Evolutionary conservation across 1,284 basidiomycete genomes (phyloP).

Genomic region (Ganoderma lucidum): DNA sequence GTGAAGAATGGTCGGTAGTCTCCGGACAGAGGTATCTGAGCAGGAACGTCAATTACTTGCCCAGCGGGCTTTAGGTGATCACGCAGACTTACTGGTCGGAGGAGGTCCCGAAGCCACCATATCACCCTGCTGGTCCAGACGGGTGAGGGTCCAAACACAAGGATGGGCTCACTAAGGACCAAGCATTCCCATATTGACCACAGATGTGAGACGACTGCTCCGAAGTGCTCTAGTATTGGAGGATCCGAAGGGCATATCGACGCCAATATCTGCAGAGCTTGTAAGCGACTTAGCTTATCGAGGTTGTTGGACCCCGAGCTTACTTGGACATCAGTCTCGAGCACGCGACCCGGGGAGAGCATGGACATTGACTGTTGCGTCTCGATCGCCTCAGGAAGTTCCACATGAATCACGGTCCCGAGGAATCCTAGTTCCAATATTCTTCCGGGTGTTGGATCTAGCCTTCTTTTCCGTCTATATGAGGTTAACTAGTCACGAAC

Average conservation of each 20-base stretch:
- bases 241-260: conserved; percentile 75
- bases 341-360: conserved; percentile 24
- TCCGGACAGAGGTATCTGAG: conserved; percentile 81
- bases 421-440: conserved; percentile 83
- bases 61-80: neutral
- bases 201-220: conserved; percentile 79
- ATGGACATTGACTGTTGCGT: conserved; percentile 70
- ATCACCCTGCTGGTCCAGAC: conserved; percentile 84
- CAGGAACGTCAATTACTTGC: neutral
- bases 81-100: conserved; percentile 76
- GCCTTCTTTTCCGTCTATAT: conserved; percentile 66
- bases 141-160: conserved; percentile 87
- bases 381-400: conserved; percentile 75
- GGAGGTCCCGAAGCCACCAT: conserved; percentile 91
- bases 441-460: conserved; percentile 66
- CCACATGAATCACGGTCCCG: conserved; percentile 75
- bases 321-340: conserved; percentile 35
- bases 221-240: conserved; percentile 78
- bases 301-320: neutral
- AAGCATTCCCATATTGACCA: conserved; percentile 97
- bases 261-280: conserved; percentile 71
- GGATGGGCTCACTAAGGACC: conserved; percentile 86
- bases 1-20: conserved; percentile 96
- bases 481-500: conserved; percentile 25
- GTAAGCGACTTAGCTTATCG: neutral